phyloP scores from a whole-genome alignment of 495 filamentous ascomycete genomes.

The Daldinia vernicosa region DNA sequence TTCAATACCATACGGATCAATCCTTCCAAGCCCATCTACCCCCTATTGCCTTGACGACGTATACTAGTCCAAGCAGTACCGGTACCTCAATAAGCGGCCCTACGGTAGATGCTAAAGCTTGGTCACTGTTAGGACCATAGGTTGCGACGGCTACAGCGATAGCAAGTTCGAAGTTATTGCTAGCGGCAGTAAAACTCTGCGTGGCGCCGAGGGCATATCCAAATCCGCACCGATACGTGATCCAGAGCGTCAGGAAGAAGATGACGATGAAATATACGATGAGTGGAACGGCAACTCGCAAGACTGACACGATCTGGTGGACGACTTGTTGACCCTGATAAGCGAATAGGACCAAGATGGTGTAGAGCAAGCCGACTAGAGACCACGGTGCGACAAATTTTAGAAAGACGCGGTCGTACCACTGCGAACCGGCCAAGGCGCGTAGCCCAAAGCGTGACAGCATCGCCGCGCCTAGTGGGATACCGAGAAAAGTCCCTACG shows the following conservation, averaged over 20 bases:
- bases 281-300: constrained; percentile 81
- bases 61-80: constrained; percentile 82
- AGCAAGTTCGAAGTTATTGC: constrained; percentile 94
- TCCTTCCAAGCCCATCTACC: neutral
- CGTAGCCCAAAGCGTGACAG: constrained; percentile 74
- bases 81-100: constrained; percentile 94
- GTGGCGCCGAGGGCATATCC: constrained; percentile 76
- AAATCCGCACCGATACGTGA: constrained; percentile 70
- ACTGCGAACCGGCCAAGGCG: constrained; percentile 58
- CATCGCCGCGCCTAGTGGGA: constrained; percentile 82
- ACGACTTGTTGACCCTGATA: constrained; percentile 82
- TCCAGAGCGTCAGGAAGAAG: constrained; percentile 72
- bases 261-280: constrained; percentile 81
- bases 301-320: constrained; percentile 82
- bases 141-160: constrained; percentile 91
- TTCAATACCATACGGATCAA: neutral
- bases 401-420: constrained; percentile 77
- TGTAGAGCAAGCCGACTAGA: constrained; percentile 84
- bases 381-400: constrained; percentile 75
- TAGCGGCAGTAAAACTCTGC: constrained; percentile 93
- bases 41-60: constrained; percentile 56
- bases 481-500: constrained; percentile 86
- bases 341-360: constrained; percentile 85
- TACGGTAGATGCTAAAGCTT: constrained; percentile 89
- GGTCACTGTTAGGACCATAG: constrained; percentile 80